phyloP scores from a whole-genome alignment of 2,329 filamentous ascomycete species.

The Alternaria angustiovoidea region DNA sequence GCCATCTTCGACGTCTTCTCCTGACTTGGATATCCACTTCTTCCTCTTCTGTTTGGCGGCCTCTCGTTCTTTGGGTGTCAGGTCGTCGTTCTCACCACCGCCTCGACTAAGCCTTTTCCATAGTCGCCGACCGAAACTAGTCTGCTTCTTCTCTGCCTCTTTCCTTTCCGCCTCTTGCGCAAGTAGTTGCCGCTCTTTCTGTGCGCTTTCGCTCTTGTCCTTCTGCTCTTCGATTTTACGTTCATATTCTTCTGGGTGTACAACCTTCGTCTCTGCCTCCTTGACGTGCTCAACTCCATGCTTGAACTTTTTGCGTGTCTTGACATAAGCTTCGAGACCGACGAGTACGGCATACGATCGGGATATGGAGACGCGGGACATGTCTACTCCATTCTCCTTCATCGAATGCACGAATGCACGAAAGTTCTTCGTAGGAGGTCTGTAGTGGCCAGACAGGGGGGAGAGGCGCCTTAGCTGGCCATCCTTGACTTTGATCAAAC shows the following conservation, averaged over 20 bases:
- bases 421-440: constrained; percentile 84
- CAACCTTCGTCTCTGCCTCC: constrained; percentile 65
- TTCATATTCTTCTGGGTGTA: constrained; percentile 67
- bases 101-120: constrained; percentile 38
- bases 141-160: constrained; percentile 51
- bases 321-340: constrained; percentile 81
- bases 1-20: constrained; percentile 47
- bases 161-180: constrained; percentile 55
- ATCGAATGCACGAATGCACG: constrained; percentile 79
- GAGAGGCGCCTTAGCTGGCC: constrained; percentile 78
- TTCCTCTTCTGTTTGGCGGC: constrained; percentile 35
- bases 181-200: constrained; percentile 65
- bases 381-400: constrained; percentile 77
- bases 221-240: constrained; percentile 57
- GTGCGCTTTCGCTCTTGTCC: constrained; percentile 68
- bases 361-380: constrained; percentile 78
- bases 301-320: constrained; percentile 72
- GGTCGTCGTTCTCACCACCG: constrained; percentile 25
- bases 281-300: constrained; percentile 59
- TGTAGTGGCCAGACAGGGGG: constrained; percentile 77
- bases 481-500: constrained; percentile 83
- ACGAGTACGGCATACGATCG: constrained; percentile 83
- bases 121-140: constrained; percentile 41
- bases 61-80: constrained; percentile 27
- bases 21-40: constrained; percentile 41